Percentiles rank a stretch among this genome's conserved stretches.
Conservation (phyloP, 345 rosid genomes). For the Firmiana major region DNA sequence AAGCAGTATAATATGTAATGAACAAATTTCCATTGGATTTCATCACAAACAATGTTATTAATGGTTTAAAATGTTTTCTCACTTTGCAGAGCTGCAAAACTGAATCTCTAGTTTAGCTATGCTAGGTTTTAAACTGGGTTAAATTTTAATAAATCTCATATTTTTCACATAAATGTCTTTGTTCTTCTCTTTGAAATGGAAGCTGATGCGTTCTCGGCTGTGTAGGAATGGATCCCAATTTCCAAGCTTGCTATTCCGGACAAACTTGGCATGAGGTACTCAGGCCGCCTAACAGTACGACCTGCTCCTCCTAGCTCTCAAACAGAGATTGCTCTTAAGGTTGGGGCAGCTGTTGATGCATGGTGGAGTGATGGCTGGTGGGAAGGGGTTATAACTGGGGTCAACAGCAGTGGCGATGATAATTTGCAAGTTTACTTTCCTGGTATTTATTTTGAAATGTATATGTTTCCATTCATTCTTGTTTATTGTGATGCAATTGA, state of each 20-base stretch:
- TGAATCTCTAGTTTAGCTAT: conserved; percentile 3
- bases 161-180: background rate
- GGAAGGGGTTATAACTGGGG: conserved; percentile 78
- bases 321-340: conserved; percentile 26
- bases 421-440: conserved; percentile 64
- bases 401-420: conserved; percentile 29
- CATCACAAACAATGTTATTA: background rate
- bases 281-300: conserved; percentile 68
- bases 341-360: conserved; percentile 86
- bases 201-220: conserved; percentile 12
- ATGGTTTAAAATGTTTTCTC: background rate
- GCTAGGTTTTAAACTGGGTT: background rate
- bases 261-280: conserved; percentile 73
- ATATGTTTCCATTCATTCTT: background rate
- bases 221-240: conserved; percentile 88
- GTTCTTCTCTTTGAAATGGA: background rate
- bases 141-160: background rate
- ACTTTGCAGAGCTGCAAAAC: background rate
- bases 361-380: conserved; percentile 99
- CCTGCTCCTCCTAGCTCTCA: conserved; percentile 51
- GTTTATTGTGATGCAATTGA: conserved; percentile 5
- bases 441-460: conserved; percentile 38
- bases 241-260: conserved; percentile 67
- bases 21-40: background rate
- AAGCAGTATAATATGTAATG: background rate